phyloP scores from a whole-genome alignment of 768 basidiomycete species.

The Dendrothele bispora region DNA sequence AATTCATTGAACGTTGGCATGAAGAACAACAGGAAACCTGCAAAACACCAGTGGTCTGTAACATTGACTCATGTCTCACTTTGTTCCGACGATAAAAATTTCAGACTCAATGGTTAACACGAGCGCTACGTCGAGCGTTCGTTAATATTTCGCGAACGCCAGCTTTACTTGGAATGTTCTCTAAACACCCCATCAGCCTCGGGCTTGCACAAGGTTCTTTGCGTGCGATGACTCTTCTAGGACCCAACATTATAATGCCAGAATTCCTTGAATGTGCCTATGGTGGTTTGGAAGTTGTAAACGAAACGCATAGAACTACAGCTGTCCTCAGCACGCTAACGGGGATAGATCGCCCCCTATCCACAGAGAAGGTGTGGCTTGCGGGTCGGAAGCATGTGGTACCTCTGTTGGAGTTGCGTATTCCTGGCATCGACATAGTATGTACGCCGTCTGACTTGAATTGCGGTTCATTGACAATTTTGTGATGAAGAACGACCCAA shows the following conservation, averaged over 20 bases:
- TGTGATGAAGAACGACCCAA: conserved; percentile 65
- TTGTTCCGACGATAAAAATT: no score
- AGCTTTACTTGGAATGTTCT: conserved; percentile 87
- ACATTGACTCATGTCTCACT: no score
- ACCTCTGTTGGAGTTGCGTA: conserved; percentile 82
- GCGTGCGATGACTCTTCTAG: conserved; percentile 73
- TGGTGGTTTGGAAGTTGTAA: conserved; percentile 86
- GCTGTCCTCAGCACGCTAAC: conserved; percentile 86
- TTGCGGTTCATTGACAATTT: conserved; percentile 4
- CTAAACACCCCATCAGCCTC: conserved; percentile 80
- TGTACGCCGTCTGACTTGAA: conserved; percentile 26
- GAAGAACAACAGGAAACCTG: conserved; percentile 79
- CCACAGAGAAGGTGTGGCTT: conserved; percentile 77
- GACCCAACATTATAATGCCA: conserved; percentile 86
- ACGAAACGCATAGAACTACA: conserved; percentile 94
- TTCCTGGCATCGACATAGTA: conserved; percentile 91
- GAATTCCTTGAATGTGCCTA: conserved; percentile 90
- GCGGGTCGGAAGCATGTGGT: conserved; percentile 87
- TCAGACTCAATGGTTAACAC: conserved; percentile 79
- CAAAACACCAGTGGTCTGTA: conserved; percentile 67
- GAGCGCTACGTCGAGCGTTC: conserved; percentile 77
- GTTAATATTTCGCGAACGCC: conserved; percentile 82
- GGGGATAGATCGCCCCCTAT: conserved; percentile 72
- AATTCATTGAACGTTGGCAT: conserved; percentile 77
- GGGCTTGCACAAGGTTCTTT: conserved; percentile 80